A percentile compares a stretch with the other conserved stretches of the same genome.
Evolutionary conservation across 441 rosid species (phyloP).

Genomic region (Rhodomyrtus psidioides): DNA sequence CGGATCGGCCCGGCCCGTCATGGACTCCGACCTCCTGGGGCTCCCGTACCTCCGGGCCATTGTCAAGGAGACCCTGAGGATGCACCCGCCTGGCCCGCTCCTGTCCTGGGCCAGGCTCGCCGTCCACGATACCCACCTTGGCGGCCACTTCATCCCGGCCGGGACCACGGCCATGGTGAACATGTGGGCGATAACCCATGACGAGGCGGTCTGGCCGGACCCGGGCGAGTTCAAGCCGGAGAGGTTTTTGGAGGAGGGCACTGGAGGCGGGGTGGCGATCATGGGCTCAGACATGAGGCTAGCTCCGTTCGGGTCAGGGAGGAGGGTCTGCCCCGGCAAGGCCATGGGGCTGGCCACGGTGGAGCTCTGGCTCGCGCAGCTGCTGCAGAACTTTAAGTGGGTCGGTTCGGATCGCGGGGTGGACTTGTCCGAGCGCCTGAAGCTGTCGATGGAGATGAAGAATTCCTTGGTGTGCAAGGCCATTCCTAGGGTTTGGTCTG

Average conservation of each 20-base stretch:
- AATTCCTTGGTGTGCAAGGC: conserved; percentile 24
- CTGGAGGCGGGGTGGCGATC: conserved; percentile 22
- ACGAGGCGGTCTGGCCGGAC: conserved; percentile 40
- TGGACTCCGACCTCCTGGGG: conserved; percentile 32
- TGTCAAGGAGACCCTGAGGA: conserved; percentile 61
- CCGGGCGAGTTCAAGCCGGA: conserved; percentile 49
- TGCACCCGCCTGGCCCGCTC: conserved; percentile 89
- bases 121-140: conserved; percentile 38
- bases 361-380: conserved; percentile 53
- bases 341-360: conserved; percentile 36
- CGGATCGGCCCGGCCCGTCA: conserved; percentile 8
- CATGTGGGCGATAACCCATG: conserved; percentile 90
- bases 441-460: conserved; percentile 43
- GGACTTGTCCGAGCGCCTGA: conserved; percentile 33
- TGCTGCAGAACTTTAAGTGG: conserved; percentile 48
- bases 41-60: conserved; percentile 54
- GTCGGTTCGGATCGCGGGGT: conserved; percentile 21
- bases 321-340: conserved; percentile 43
- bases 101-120: conserved; percentile 65
- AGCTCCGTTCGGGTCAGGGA: conserved; percentile 62
- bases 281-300: conserved; percentile 51
- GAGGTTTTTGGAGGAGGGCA: conserved; percentile 30
- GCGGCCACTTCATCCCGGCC: conserved; percentile 37
- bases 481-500: conserved; percentile 14
- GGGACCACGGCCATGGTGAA: conserved; percentile 80